phyloP scores from a whole-genome alignment of 1,139 yeast species.

The Candida sp. region DNA sequence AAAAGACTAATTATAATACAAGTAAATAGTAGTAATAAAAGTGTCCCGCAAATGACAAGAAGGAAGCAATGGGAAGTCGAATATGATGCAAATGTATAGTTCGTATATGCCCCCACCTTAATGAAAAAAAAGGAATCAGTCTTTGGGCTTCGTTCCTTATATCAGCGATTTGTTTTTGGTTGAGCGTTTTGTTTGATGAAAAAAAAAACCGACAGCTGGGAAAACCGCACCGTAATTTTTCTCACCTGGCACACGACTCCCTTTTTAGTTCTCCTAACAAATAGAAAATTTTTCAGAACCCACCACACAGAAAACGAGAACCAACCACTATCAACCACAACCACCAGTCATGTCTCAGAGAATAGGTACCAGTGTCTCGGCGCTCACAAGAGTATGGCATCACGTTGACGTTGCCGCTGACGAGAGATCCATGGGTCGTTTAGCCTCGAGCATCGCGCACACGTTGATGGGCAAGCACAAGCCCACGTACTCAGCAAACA shows the following conservation, averaged over 20 bases:
- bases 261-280: background rate
- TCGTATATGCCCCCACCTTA: too few species aligned
- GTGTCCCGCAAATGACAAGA: background rate
- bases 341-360: slow-evolving; percentile 52
- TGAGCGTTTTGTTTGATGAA: background rate
- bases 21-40: background rate
- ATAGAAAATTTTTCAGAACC: slow-evolving; percentile 3
- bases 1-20: background rate
- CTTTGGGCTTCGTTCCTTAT: background rate
- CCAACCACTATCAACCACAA: background rate
- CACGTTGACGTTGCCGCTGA: slow-evolving; percentile 92
- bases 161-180: background rate
- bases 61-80: background rate
- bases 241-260: background rate
- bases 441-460: slow-evolving; percentile 87
- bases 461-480: slow-evolving; percentile 96
- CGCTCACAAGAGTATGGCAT: slow-evolving; percentile 93
- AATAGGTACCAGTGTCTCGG: slow-evolving; percentile 66
- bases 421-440: slow-evolving; percentile 84
- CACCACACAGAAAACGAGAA: background rate
- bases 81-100: background rate
- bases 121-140: too few species aligned
- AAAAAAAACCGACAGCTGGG: background rate
- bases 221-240: background rate
- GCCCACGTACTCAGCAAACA: slow-evolving; percentile 75